Evolutionary conservation across 2,329 filamentous ascomycete genomes (phyloP).

Genomic region (Trichoderma sp.): DNA sequence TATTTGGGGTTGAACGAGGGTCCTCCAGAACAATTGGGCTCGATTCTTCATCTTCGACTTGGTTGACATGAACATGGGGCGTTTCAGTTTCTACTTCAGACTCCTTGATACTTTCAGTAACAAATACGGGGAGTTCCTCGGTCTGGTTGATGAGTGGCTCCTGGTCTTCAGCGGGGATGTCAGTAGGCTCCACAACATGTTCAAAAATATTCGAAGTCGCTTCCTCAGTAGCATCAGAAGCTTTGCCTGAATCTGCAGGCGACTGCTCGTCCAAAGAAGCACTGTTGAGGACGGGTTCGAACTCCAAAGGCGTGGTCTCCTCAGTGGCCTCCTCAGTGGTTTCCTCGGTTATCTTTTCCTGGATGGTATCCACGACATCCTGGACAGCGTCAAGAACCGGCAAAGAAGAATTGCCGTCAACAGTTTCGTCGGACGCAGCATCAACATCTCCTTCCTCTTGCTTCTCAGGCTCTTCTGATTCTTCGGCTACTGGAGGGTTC

Average conservation of each 20-base stretch:
- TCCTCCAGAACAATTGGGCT: not conserved
- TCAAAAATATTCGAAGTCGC: conserved; percentile 11
- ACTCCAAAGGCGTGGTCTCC: not conserved
- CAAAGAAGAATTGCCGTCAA: conserved; percentile 29
- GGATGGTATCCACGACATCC: conserved; percentile 29
- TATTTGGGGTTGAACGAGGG: not conserved
- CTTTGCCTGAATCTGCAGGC: not conserved
- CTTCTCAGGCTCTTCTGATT: conserved; percentile 31
- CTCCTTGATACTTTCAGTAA: not conserved
- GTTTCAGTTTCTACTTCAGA: not conserved
- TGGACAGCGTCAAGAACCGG: conserved; percentile 29
- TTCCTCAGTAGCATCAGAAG: not conserved
- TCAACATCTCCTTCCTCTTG: conserved; percentile 31
- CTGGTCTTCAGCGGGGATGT: conserved; percentile 6
- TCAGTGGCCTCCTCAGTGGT: not conserved
- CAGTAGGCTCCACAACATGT: conserved; percentile 1
- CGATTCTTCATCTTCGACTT: not conserved
- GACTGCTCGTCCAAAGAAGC: not conserved
- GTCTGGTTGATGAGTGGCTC: not conserved
- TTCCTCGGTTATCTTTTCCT: conserved; percentile 4
- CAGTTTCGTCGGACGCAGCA: conserved; percentile 30
- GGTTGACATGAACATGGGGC: not conserved
- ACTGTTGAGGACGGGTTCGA: conserved; percentile 31
- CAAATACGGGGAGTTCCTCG: not conserved
- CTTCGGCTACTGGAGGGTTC: conserved; percentile 33